Evolutionary conservation across 2,329 filamentous ascomycete genomes (phyloP).

Genomic region (Aspergillus latus): DNA sequence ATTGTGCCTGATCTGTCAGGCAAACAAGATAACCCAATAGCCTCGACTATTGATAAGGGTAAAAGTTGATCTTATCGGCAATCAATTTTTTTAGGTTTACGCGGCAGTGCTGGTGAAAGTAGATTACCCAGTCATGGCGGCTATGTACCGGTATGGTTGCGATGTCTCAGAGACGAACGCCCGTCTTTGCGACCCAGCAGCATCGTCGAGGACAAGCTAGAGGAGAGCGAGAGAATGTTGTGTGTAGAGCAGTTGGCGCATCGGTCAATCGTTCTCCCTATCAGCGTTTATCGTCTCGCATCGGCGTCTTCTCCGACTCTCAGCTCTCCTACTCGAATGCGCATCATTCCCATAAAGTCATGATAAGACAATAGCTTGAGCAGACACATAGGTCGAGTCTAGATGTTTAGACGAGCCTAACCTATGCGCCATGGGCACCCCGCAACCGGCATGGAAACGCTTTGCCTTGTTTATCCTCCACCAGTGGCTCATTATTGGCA

Average conservation of each 20-base stretch:
- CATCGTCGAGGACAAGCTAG: neutral
- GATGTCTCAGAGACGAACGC: neutral
- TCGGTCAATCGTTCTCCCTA: slow-evolving; percentile 10
- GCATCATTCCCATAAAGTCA: neutral
- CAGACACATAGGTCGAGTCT: neutral
- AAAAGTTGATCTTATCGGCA: neutral
- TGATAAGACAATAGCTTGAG: neutral
- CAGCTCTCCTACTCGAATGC: slow-evolving; percentile 1
- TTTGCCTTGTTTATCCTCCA: slow-evolving; percentile 39
- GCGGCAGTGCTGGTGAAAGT: neutral
- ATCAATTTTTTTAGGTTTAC: neutral
- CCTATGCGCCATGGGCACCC: slow-evolving; percentile 5
- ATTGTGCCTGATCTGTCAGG: neutral
- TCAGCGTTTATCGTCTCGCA: slow-evolving; percentile 2
- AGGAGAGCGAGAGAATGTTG: neutral
- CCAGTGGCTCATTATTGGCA: slow-evolving; percentile 66
- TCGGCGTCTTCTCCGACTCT: slow-evolving; percentile 10
- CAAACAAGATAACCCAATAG: neutral
- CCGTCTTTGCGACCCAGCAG: neutral
- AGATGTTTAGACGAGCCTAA: neutral
- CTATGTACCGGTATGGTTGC: too few relatives aligned
- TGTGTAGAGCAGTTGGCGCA: too few relatives aligned
- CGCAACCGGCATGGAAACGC: slow-evolving; percentile 20
- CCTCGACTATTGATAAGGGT: neutral
- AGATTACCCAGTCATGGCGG: too few relatives aligned